Conservation (phyloP, 108 stramenopile species). For the Halocafeteria seosinensis region DNA sequence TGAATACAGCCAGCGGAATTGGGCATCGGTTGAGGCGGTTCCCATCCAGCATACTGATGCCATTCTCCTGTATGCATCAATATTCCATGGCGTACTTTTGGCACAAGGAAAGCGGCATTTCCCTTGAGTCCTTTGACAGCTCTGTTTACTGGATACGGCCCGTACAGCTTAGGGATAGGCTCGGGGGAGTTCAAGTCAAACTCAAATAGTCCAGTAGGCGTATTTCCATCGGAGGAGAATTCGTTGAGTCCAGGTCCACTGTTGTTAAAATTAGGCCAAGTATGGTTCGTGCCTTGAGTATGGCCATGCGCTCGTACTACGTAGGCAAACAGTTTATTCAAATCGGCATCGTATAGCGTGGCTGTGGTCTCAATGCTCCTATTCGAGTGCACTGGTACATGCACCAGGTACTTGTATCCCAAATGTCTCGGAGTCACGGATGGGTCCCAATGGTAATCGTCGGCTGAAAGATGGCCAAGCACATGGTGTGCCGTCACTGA, state of each 20-base stretch:
- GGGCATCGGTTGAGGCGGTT: slow-evolving; percentile 8
- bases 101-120: slow-evolving; percentile 5
- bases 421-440: not conserved
- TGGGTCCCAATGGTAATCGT: not conserved
- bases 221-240: slow-evolving; percentile 10
- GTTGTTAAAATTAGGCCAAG: slow-evolving; percentile 11
- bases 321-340: not conserved
- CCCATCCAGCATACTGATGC: slow-evolving; percentile 1
- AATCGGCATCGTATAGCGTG: slow-evolving; percentile 1
- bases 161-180: slow-evolving; percentile 1
- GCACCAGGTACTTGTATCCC: not conserved
- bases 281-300: not conserved
- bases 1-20: slow-evolving; percentile 18
- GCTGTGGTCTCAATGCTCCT: slow-evolving; percentile 1
- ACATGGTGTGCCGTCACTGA: not conserved
- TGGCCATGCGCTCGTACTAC: slow-evolving; percentile 4
- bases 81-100: slow-evolving; percentile 15
- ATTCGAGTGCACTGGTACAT: slow-evolving; percentile 13
- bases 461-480: not conserved
- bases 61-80: slow-evolving; percentile 17
- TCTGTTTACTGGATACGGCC: slow-evolving; percentile 15
- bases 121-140: slow-evolving; percentile 8
- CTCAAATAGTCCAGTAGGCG: slow-evolving; percentile 6
- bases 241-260: slow-evolving; percentile 5
- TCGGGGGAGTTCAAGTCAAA: slow-evolving; percentile 15